Percentiles rank a stretch among this genome's conserved stretches.
phyloP scores from a whole-genome alignment of 2,329 filamentous ascomycete genomes.

The Bipolaris victoriae region DNA sequence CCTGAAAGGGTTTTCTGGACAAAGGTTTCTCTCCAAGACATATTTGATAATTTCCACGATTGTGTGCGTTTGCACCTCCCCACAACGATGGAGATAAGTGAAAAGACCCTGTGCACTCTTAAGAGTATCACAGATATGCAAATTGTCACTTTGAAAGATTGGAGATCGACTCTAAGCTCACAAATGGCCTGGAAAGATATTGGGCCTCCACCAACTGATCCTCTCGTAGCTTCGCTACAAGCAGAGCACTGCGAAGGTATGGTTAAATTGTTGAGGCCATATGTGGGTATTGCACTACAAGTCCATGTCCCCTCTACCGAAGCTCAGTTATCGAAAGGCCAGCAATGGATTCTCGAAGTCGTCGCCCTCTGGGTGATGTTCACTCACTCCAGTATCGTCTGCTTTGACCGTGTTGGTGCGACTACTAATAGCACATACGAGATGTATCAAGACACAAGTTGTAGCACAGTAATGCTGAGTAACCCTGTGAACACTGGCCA shows the following conservation, averaged over 20 bases:
- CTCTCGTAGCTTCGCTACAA: conserved; percentile 3
- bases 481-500: conserved; percentile 2
- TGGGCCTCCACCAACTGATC: not conserved
- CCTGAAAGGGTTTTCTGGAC: not conserved
- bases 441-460: not conserved
- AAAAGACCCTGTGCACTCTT: not conserved
- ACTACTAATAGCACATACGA: not conserved
- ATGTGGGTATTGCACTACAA: not conserved
- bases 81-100: not conserved
- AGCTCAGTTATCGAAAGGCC: not conserved
- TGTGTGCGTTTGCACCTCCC: not conserved
- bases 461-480: not conserved
- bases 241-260: conserved; percentile 1
- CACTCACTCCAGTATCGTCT: not conserved
- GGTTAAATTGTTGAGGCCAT: not conserved
- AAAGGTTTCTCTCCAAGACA: not conserved
- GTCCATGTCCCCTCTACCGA: not conserved
- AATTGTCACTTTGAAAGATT: not conserved
- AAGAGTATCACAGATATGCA: not conserved
- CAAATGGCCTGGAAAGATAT: not conserved
- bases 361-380: not conserved
- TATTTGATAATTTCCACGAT: not conserved
- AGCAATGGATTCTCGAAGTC: not conserved
- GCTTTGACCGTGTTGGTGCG: not conserved
- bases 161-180: not conserved